phyloP scores from a whole-genome alignment of 139 green algal species.

The Nannochloris sp. region DNA sequence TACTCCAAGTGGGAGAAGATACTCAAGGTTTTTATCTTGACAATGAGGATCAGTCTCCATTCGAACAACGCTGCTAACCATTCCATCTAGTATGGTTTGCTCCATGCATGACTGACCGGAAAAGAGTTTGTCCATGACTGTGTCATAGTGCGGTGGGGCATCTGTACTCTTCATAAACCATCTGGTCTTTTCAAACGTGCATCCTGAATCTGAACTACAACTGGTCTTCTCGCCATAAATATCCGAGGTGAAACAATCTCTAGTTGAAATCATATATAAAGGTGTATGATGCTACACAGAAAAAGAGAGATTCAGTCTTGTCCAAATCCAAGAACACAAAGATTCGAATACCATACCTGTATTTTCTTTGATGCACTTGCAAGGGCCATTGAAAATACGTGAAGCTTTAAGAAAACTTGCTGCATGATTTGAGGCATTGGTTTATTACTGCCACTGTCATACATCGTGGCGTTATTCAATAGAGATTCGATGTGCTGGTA shows the following conservation, averaged over 20 bases:
- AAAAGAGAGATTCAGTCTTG: neutral
- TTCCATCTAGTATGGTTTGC: neutral
- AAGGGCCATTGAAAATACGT: neutral
- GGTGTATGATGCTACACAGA: constrained; percentile 8
- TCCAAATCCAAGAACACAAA: too few relatives aligned
- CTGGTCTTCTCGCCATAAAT: constrained; percentile 16
- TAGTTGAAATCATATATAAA: constrained; percentile 51
- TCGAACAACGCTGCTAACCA: neutral
- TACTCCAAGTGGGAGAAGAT: constrained; percentile 45
- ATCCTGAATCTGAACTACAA: neutral
- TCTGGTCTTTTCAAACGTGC: neutral
- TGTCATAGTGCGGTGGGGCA: neutral
- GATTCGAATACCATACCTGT: neutral
- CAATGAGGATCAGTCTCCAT: neutral
- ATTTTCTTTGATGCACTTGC: neutral
- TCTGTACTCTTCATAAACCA: neutral
- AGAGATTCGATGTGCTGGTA: too few relatives aligned
- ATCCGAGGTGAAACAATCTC: constrained; percentile 51
- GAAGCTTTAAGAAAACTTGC: neutral
- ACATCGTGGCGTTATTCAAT: too few relatives aligned
- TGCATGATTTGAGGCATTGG: neutral
- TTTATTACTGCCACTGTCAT: too few relatives aligned
- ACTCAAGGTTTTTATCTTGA: neutral
- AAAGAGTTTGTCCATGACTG: neutral
- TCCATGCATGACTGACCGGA: neutral